A percentile compares a stretch with the other conserved stretches of the same genome.
Conservation (phyloP, 306 rosid genomes). For the Cucumis cinereus region DNA sequence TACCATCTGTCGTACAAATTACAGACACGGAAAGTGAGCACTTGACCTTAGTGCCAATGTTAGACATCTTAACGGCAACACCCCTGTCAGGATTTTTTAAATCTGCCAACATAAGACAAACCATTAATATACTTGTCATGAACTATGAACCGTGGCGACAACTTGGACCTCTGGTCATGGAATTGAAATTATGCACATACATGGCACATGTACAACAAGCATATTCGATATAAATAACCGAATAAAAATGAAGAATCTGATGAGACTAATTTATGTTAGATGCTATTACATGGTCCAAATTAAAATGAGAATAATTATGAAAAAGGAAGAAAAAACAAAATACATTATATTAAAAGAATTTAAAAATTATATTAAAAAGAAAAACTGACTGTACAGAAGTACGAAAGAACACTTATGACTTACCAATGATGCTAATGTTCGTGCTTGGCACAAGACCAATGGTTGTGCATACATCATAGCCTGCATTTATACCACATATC, state of each 20-base stretch:
- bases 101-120: slow-evolving; percentile 42
- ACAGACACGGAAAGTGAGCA: slow-evolving; percentile 88
- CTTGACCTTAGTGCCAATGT: slow-evolving; percentile 28
- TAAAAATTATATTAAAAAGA: background rate
- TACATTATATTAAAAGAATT: no score
- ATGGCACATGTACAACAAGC: background rate
- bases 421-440: slow-evolving; percentile 53
- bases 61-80: slow-evolving; percentile 70
- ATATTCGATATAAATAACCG: no score
- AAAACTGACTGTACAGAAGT: background rate
- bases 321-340: background rate
- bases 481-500: slow-evolving; percentile 34
- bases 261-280: background rate
- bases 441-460: slow-evolving; percentile 45
- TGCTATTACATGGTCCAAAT: background rate
- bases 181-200: background rate
- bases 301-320: background rate
- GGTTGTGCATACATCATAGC: slow-evolving; percentile 64
- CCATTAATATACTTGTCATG: slow-evolving; percentile 9
- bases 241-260: background rate
- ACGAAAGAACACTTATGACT: slow-evolving; percentile 2
- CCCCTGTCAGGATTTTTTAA: slow-evolving; percentile 59
- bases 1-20: slow-evolving; percentile 46
- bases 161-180: background rate
- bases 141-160: background rate